Evolutionary conservation across 2,329 filamentous ascomycete species (phyloP).

Genomic region (Daldinia sp.): DNA sequence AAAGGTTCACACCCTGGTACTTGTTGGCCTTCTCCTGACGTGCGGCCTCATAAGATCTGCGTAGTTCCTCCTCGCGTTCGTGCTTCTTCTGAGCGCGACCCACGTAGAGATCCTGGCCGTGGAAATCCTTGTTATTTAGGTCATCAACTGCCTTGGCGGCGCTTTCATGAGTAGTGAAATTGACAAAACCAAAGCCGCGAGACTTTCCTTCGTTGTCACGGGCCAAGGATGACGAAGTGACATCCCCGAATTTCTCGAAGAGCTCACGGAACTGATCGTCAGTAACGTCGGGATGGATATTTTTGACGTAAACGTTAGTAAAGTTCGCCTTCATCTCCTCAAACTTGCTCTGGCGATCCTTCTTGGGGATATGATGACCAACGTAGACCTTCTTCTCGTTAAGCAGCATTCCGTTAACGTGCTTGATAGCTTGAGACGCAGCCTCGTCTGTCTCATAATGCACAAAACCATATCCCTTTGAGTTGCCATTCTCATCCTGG

Average conservation of each 20-base stretch:
- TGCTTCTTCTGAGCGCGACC: slow-evolving; percentile 99
- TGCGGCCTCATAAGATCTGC: slow-evolving; percentile 97
- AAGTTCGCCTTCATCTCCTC: slow-evolving; percentile 99
- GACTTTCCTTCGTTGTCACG: slow-evolving; percentile 90
- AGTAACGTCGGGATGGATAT: slow-evolving; percentile 82
- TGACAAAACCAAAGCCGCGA: slow-evolving; percentile 95
- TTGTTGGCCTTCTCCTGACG: slow-evolving; percentile 98
- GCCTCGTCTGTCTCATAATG: slow-evolving; percentile 99
- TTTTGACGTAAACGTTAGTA: slow-evolving; percentile 99
- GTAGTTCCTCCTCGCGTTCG: slow-evolving; percentile 98
- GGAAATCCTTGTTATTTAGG: slow-evolving; percentile 91
- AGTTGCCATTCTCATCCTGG: slow-evolving; percentile 94
- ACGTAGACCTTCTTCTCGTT: slow-evolving; percentile 99
- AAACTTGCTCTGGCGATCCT: slow-evolving; percentile 99
- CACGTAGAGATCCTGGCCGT: slow-evolving; percentile 95
- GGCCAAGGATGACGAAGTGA: slow-evolving; percentile 94
- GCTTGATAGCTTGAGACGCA: slow-evolving; percentile 96
- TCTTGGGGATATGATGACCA: slow-evolving; percentile 99
- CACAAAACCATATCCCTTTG: slow-evolving; percentile 98
- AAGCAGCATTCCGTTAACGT: slow-evolving; percentile 98
- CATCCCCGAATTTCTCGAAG: slow-evolving; percentile 91
- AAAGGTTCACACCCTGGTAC: slow-evolving; percentile 99
- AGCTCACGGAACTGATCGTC: slow-evolving; percentile 95
- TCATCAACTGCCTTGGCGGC: slow-evolving; percentile 88
- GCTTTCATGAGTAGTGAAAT: slow-evolving; percentile 91